Evolutionary conservation across 2,329 filamentous ascomycete genomes (phyloP), one percentile per base, ranked within the genome.

Genomic region (Trichoderma sp.): DNA sequence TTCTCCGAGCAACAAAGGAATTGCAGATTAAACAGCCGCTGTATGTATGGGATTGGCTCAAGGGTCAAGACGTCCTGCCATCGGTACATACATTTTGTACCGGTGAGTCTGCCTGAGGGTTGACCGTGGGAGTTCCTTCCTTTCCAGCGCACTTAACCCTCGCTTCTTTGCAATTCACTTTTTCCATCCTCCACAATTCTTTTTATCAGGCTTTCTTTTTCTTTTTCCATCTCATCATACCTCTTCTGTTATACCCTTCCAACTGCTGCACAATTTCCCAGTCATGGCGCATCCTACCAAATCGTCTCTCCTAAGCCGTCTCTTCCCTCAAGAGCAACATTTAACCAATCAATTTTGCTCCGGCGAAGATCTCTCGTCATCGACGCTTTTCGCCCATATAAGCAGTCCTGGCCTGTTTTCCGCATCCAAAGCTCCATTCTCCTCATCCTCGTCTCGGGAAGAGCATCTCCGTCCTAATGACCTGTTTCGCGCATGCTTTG

Each of bases 311-410:
- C 35, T 75, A 12, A 59, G 18, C n/a, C 66, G 59, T 8, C 31
- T 64, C 18, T 66, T 67, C 45, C 71, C 45, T 2, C 62, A 27
- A 12, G 33, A 66, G 18, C 21, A 71, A n/a, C 16, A 3, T 7
- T 6, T 31, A 7, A 9, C 38, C 3, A 53, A 29, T 3, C 62
- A 24, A 0, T 16, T 50, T 3, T 35, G 8, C 35, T 67, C 74
- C 0, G 56, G 50, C n/a, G 75, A 64, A 16, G 69, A 45, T 31
- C 24, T 24, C 1, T 79, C 78, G n/a, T 78, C 80, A 1, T 80
- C 80, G 0, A 81, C 78, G 0, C 68, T 83, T 1, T 79, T 82
- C 24, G 79, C 79, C 41, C 81, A 82, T 8, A 78, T 83, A 14
- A 79, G 80, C 11, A 82, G 79, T 14, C 77, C 79, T 3, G 78